Percentiles rank a stretch among this genome's conserved stretches.
These are phyloP conservation scores for Reutealis trisperma DNA, from an alignment of 345 rosid species.

Conservation along the genomic window DNA sequence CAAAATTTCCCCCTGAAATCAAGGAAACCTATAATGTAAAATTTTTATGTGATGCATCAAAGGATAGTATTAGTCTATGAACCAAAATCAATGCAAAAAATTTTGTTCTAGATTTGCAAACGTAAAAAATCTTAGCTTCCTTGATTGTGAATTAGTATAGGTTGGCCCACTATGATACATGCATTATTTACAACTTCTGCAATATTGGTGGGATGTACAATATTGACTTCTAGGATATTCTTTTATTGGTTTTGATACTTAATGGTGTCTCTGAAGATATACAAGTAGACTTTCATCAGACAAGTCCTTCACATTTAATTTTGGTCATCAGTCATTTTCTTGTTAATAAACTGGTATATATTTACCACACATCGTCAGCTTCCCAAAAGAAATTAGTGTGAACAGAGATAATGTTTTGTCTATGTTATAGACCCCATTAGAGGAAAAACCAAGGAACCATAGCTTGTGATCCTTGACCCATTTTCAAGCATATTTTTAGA, in stretches of 20 bases:
- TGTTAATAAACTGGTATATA: not conserved
- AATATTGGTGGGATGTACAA: not conserved
- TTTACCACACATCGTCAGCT: not conserved
- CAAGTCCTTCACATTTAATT: constrained; percentile 3
- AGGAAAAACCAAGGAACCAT: not conserved
- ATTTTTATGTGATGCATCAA: not conserved
- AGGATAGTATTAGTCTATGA: not conserved
- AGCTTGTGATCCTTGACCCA: not conserved
- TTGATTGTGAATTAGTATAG: not conserved
- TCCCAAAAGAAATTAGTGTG: not conserved
- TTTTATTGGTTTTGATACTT: constrained; percentile 5
- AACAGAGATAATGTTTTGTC: not conserved
- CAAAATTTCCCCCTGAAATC: not conserved
- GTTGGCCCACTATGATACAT: constrained; percentile 13
- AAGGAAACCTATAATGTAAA: not conserved
- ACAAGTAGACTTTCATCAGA: not conserved
- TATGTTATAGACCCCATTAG: not conserved
- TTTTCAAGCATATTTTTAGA: not conserved
- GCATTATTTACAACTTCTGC: not conserved
- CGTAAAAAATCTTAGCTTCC: constrained; percentile 3
- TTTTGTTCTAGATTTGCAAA: not conserved
- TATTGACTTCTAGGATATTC: not conserved
- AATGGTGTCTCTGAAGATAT: not conserved
- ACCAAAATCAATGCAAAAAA: not conserved
- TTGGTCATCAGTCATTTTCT: constrained; percentile 7